Evolutionary conservation across 768 basidiomycete species (phyloP).

Genomic region (Rhizopogon vinicolor): DNA sequence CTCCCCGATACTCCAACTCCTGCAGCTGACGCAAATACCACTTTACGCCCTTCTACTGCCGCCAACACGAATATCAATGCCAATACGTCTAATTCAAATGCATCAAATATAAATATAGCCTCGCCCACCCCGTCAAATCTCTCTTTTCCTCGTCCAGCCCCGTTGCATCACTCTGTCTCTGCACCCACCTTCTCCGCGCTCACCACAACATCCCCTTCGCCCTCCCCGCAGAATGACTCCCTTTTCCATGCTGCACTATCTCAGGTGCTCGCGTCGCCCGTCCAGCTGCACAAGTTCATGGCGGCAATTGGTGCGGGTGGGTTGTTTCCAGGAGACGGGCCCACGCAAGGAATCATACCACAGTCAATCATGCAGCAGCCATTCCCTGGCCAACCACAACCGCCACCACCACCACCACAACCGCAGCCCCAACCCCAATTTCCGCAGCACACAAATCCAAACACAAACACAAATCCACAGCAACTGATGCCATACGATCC

Average conservation of each 20-base stretch:
- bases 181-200: constrained; percentile 1
- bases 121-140: constrained; percentile 5
- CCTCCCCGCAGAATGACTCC: constrained; percentile 28
- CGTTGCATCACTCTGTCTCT: neutral
- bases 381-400: constrained; percentile 12
- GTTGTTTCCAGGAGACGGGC: constrained; percentile 1
- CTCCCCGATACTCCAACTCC: constrained; percentile 14
- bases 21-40: constrained; percentile 4
- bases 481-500: constrained; percentile 17
- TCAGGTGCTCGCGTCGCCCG: constrained; percentile 44
- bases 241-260: constrained; percentile 48
- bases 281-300: constrained; percentile 56
- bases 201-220: constrained; percentile 1
- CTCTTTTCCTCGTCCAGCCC: constrained; percentile 19
- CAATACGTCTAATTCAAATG: constrained; percentile 9
- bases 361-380: constrained; percentile 19
- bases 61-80: constrained; percentile 9
- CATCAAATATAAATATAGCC: neutral
- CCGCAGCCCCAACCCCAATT: constrained; percentile 15
- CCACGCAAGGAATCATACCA: constrained; percentile 6
- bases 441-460: neutral
- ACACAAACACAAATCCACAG: constrained; percentile 5
- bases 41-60: constrained; percentile 8
- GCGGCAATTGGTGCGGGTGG: constrained; percentile 28
- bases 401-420: constrained; percentile 13